Evolutionary conservation across 345 rosid genomes (phyloP).

Genomic region (Sisymbrium altissimum): DNA sequence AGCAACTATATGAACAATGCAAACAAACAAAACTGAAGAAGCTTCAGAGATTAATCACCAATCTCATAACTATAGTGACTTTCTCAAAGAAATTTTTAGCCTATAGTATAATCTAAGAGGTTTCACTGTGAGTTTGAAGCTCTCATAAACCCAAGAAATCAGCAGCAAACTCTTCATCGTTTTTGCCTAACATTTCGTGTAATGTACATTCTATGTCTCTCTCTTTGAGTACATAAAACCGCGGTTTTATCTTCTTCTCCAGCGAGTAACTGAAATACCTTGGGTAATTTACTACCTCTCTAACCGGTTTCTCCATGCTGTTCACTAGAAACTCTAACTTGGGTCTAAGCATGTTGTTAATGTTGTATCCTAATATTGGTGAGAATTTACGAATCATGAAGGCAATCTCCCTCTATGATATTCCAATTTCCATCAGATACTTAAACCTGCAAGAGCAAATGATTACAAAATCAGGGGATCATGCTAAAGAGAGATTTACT

Average conservation of each 20-base stretch:
- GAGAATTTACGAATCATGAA: conserved; percentile 84
- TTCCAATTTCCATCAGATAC: conserved; percentile 63
- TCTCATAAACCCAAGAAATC: conserved; percentile 52
- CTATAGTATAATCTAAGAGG: conserved; percentile 10
- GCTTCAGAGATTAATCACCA: conserved; percentile 16
- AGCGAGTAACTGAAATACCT: conserved; percentile 85
- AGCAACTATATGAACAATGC: conserved; percentile 20
- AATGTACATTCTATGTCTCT: conserved; percentile 60
- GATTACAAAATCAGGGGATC: background rate
- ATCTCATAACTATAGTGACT: conserved; percentile 8
- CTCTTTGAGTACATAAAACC: conserved; percentile 66
- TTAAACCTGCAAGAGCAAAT: conserved; percentile 46
- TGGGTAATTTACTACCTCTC: conserved; percentile 67
- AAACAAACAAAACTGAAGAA: conserved; percentile 30
- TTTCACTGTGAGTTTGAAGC: conserved; percentile 18
- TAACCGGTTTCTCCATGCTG: conserved; percentile 59
- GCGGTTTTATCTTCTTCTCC: conserved; percentile 83
- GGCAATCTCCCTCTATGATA: conserved; percentile 55
- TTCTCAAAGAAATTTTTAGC: conserved; percentile 10
- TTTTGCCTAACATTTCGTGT: conserved; percentile 75
- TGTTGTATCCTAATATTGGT: conserved; percentile 83
- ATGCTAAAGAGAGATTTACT: background rate
- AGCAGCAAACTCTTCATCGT: conserved; percentile 76
- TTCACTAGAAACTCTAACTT: conserved; percentile 69
- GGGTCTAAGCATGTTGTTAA: conserved; percentile 62